Evolutionary conservation across 768 basidiomycete species (phyloP).

Genomic region (Cystofilobasidium bisporidii): DNA sequence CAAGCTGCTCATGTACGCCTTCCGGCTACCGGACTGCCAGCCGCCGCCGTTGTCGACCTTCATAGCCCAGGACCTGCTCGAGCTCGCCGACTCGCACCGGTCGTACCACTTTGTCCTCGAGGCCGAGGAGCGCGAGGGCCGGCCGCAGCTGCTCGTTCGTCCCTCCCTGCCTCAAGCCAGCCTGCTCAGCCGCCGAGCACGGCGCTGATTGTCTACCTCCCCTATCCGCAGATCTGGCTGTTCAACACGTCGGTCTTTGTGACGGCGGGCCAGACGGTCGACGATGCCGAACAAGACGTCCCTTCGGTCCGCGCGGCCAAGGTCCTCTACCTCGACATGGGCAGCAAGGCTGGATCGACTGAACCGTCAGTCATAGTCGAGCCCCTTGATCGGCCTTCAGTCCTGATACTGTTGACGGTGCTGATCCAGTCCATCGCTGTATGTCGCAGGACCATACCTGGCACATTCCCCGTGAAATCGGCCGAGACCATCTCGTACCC

Average conservation of each 20-base stretch:
- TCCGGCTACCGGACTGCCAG: slow-evolving; percentile 44
- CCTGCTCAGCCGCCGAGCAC: too few species aligned
- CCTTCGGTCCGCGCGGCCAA: slow-evolving; percentile 37
- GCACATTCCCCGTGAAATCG: slow-evolving; percentile 18
- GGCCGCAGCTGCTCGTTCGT: slow-evolving; percentile 65
- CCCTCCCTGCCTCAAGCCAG: too few species aligned
- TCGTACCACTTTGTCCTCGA: slow-evolving; percentile 80
- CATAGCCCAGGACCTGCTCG: slow-evolving; percentile 81
- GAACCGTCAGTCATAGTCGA: not conserved
- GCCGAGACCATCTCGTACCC: slow-evolving; percentile 84
- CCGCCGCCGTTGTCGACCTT: slow-evolving; percentile 70
- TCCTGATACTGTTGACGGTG: not conserved
- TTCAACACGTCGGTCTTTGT: slow-evolving; percentile 83
- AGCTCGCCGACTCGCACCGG: slow-evolving; percentile 83
- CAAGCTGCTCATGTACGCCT: slow-evolving; percentile 77
- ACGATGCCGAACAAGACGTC: slow-evolving; percentile 50
- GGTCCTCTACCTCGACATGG: not conserved
- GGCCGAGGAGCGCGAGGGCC: slow-evolving; percentile 71
- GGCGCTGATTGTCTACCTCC: too few species aligned
- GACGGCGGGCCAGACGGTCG: slow-evolving; percentile 57
- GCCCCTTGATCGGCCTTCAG: too few species aligned
- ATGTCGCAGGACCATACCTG: not conserved
- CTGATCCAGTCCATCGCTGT: not conserved
- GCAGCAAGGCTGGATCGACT: not conserved
- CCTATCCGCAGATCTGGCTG: slow-evolving; percentile 63